These are phyloP conservation scores for Ceratocystiopsis brevicomis DNA, from an alignment of 2,329 filamentous ascomycete species.

Conservation along the genomic window DNA sequence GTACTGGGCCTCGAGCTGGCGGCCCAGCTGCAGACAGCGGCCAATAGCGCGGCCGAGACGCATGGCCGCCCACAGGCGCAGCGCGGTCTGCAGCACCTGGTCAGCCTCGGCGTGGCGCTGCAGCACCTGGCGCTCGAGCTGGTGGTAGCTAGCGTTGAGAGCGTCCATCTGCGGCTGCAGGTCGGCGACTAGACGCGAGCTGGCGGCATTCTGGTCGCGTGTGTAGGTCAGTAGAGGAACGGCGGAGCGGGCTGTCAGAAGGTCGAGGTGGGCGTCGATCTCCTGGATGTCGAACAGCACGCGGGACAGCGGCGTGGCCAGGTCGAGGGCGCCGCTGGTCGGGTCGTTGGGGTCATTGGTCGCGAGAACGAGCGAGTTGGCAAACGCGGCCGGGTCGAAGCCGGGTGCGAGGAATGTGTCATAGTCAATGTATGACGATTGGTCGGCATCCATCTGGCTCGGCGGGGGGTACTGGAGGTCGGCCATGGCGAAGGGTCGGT, in stretches of 20 bases:
- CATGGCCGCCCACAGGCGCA: slow-evolving; percentile 64
- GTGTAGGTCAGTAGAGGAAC: slow-evolving; percentile 67
- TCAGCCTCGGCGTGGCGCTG: slow-evolving; percentile 73
- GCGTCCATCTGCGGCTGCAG: slow-evolving; percentile 64
- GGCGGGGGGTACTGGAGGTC: slow-evolving; percentile 6
- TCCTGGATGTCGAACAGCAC: slow-evolving; percentile 95
- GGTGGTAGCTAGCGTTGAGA: slow-evolving; percentile 67
- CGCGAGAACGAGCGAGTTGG: slow-evolving; percentile 69
- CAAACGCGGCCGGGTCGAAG: slow-evolving; percentile 68
- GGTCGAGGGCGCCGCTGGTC: slow-evolving; percentile 73
- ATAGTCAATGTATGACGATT: slow-evolving; percentile 84
- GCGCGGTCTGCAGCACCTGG: slow-evolving; percentile 57
- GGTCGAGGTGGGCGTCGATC: slow-evolving; percentile 88
- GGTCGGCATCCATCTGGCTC: slow-evolving; percentile 17
- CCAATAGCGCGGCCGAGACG: slow-evolving; percentile 58
- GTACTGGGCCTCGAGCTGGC: slow-evolving; percentile 76
- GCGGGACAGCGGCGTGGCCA: slow-evolving; percentile 80
- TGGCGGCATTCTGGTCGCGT: slow-evolving; percentile 51
- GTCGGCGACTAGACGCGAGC: slow-evolving; percentile 50
- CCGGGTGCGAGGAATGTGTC: slow-evolving; percentile 69
- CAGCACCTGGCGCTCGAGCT: slow-evolving; percentile 71
- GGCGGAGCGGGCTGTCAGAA: slow-evolving; percentile 67
- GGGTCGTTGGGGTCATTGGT: slow-evolving; percentile 88
- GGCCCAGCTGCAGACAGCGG: slow-evolving; percentile 60
- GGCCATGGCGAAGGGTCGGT: slow-evolving; percentile 12